Conservation (phyloP, 805 yeast species). For the Candida berthetii region DNA sequence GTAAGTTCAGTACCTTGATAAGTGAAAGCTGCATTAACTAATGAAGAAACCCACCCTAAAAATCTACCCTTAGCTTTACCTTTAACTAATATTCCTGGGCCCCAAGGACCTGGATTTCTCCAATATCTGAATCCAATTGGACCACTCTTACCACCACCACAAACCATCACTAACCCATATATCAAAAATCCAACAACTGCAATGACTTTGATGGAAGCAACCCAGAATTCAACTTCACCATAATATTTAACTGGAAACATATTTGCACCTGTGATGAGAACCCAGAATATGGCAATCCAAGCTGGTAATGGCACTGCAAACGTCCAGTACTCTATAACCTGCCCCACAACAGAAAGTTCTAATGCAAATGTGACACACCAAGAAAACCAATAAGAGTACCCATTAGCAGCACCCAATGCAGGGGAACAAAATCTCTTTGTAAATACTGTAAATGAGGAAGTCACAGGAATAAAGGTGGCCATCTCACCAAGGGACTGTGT, state of each 20-base stretch:
- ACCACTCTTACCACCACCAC: constrained; percentile 66
- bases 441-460: constrained; percentile 63
- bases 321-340: constrained; percentile 61
- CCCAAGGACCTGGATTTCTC: constrained; percentile 77
- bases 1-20: constrained; percentile 76
- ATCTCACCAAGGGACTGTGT: constrained; percentile 74
- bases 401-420: constrained; percentile 68
- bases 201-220: constrained; percentile 58
- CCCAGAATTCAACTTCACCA: constrained; percentile 76
- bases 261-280: constrained; percentile 45
- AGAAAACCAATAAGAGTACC: constrained; percentile 71
- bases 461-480: constrained; percentile 72
- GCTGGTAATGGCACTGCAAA: constrained; percentile 62
- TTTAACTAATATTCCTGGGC: constrained; percentile 50
- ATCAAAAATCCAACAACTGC: constrained; percentile 69
- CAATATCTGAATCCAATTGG: constrained; percentile 77
- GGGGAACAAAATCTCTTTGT: constrained; percentile 63
- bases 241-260: constrained; percentile 63
- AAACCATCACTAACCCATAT: constrained; percentile 63
- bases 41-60: constrained; percentile 63
- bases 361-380: constrained; percentile 76
- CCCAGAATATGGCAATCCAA: constrained; percentile 66
- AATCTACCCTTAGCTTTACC: constrained; percentile 50
- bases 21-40: constrained; percentile 73
- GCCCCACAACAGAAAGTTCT: constrained; percentile 68